These are phyloP conservation scores for Pseudotsuga menziesii DNA, from an alignment of 75 land plant species.

Conservation along the genomic window DNA sequence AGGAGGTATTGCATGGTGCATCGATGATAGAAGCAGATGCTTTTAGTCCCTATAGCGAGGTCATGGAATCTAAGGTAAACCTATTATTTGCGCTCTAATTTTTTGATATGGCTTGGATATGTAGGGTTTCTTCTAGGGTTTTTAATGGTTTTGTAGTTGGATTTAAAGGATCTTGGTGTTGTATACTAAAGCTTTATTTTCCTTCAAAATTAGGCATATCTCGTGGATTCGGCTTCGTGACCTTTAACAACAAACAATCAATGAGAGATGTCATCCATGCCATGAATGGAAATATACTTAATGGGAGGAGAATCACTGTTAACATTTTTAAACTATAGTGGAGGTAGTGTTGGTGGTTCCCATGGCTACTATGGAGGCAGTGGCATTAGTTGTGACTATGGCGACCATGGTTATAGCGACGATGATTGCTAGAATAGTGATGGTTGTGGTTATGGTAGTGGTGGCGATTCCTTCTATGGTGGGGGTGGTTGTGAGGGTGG, in stretches of 20 bases:
- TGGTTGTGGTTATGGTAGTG: neutral
- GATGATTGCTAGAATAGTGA: neutral
- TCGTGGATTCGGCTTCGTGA: constrained; percentile 30
- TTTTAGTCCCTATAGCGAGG: constrained; percentile 32
- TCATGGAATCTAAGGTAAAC: constrained; percentile 29
- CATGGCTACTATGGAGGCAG: constrained; percentile 15
- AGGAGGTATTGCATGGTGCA: constrained; percentile 53
- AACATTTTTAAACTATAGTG: too few species aligned
- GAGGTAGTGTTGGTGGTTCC: constrained; percentile 17
- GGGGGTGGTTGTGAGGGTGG: neutral
- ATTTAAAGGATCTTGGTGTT: too few species aligned
- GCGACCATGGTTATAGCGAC: neutral
- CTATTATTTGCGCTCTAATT: too few species aligned
- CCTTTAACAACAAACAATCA: constrained; percentile 19
- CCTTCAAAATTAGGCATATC: too few species aligned
- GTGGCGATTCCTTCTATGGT: neutral
- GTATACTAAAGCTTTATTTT: too few species aligned
- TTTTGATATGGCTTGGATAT: too few species aligned
- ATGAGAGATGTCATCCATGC: constrained; percentile 30
- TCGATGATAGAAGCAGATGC: constrained; percentile 33
- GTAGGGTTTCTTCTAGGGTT: neutral
- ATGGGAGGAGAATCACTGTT: constrained; percentile 29
- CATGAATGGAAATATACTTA: constrained; percentile 25
- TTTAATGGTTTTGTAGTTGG: too few species aligned
- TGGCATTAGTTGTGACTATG: neutral